Evolutionary conservation across 1,139 yeast species (phyloP), one percentile per base, ranked within the genome.

Genomic region (Kodamaea alishanica): DNA sequence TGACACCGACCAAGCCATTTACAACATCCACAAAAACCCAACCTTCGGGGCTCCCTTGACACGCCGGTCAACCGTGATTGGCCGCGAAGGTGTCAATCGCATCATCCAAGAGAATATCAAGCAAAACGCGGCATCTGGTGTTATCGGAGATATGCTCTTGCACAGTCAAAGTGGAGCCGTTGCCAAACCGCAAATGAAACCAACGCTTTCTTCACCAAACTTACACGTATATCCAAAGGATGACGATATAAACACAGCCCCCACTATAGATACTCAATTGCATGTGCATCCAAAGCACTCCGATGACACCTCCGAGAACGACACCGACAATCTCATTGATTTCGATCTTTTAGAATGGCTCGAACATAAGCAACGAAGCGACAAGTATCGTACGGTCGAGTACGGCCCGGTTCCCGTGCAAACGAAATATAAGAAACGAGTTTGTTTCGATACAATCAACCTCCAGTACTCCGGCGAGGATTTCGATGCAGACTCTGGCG

Each of bases 371-470:
- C 59, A 42, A 38, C 39, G 55, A 3, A 61, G 59, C 30, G 45
- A 48, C n/a, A 32, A 36, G 31, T 61, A 61, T 45, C 45, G 63
- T 28, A 41, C 41, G 27, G 41, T 60, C 28, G 42, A 44, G 24
- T 52, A 45, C n/a, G 38, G 35, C 22, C 28, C 38, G 11, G 41
- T 33, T 9, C 32, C 41, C 8, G 38, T 43, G 32, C 39, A 43
- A 12, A 28, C 32, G 26, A 28, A 39, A 22, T 55, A 45, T 38
- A 37, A 49, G 29, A 52, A 51, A 26, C 43, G 61, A 22, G 72
- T 70, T 2, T 67, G 73, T 7, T 73, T 73, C 47, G 78, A 73
- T 47, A 72, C 77, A 2, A 70, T 73, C 11, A 63, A 69, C 37
- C 46, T 68, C 7, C 61, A 61, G 27, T 55, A 54, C 37, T 49